Evolutionary conservation across 2,329 filamentous ascomycete genomes (phyloP).

Genomic region (Colletotrichum acutatum): DNA sequence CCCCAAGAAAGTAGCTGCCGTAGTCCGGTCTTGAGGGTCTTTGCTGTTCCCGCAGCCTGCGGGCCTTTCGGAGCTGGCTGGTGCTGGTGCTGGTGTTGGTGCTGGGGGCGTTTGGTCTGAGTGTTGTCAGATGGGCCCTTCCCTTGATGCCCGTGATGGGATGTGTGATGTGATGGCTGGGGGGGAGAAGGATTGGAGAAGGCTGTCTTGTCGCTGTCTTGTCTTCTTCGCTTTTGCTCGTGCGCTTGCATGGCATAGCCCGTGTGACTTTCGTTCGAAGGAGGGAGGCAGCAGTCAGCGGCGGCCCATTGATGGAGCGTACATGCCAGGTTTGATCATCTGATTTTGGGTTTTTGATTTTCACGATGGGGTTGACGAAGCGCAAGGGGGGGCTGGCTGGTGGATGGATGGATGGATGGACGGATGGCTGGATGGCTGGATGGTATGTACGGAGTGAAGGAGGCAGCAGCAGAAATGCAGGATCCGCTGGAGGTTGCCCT

Average conservation of each 20-base stretch:
- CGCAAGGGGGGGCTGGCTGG: background rate
- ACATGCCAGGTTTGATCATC: background rate
- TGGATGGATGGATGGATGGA: background rate
- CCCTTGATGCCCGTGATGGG: background rate
- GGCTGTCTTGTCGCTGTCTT: too few species aligned
- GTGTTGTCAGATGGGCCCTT: background rate
- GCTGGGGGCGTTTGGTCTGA: background rate
- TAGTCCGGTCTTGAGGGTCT: background rate
- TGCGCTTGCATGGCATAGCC: background rate
- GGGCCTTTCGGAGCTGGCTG: background rate
- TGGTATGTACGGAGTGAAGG: background rate
- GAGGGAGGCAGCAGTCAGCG: background rate
- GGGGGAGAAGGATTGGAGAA: background rate
- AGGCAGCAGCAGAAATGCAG: background rate
- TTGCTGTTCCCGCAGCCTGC: background rate
- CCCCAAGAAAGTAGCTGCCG: background rate
- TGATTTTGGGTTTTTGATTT: background rate
- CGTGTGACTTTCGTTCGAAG: background rate
- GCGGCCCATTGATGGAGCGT: background rate
- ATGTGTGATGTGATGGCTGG: background rate
- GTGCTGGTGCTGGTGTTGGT: constrained; percentile 3
- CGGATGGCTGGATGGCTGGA: background rate
- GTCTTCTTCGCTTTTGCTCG: background rate
- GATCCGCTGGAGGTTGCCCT: background rate
- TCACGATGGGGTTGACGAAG: background rate